phyloP scores from a whole-genome alignment of 2,329 filamentous ascomycete species.

The Fusarium pilosicola region DNA sequence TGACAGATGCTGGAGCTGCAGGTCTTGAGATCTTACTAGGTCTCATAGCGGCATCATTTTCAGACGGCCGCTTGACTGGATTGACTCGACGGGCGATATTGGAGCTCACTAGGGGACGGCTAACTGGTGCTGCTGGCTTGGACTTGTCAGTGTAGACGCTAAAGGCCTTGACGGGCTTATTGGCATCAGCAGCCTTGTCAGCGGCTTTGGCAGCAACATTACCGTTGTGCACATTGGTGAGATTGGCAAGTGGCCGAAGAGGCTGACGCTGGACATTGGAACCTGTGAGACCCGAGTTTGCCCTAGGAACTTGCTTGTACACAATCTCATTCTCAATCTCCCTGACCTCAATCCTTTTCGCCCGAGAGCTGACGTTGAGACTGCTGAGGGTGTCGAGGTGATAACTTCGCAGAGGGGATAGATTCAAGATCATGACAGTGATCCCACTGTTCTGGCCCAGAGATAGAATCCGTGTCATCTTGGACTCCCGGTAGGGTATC shows the following conservation, averaged over 20 bases:
- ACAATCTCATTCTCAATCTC: constrained; percentile 97
- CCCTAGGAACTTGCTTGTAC: constrained; percentile 77
- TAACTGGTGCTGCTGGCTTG: constrained; percentile 56
- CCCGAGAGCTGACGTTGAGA: constrained; percentile 92
- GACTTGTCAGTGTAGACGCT: constrained; percentile 83
- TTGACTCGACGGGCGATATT: constrained; percentile 47
- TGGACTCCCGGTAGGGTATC: constrained; percentile 93
- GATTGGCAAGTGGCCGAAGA: constrained; percentile 78
- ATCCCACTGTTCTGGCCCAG: constrained; percentile 95
- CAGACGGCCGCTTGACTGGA: constrained; percentile 56
- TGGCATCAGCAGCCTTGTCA: constrained; percentile 51
- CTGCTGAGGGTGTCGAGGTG: constrained; percentile 94
- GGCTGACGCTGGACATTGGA: constrained; percentile 73
- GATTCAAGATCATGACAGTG: constrained; percentile 95
- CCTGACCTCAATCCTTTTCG: constrained; percentile 94
- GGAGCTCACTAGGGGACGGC: constrained; percentile 49
- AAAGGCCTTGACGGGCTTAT: constrained; percentile 85
- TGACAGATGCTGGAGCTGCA: constrained; percentile 48
- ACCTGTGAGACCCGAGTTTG: constrained; percentile 53
- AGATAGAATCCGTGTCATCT: constrained; percentile 95
- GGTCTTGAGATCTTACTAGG: constrained; percentile 57
- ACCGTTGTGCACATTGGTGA: constrained; percentile 76
- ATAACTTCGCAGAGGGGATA: constrained; percentile 90
- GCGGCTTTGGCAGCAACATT: constrained; percentile 59
- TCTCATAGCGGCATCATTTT: constrained; percentile 53